These are phyloP conservation scores for Phytophthora kernoviae DNA, from an alignment of 352 stramenopile species.

Conservation along the genomic window DNA sequence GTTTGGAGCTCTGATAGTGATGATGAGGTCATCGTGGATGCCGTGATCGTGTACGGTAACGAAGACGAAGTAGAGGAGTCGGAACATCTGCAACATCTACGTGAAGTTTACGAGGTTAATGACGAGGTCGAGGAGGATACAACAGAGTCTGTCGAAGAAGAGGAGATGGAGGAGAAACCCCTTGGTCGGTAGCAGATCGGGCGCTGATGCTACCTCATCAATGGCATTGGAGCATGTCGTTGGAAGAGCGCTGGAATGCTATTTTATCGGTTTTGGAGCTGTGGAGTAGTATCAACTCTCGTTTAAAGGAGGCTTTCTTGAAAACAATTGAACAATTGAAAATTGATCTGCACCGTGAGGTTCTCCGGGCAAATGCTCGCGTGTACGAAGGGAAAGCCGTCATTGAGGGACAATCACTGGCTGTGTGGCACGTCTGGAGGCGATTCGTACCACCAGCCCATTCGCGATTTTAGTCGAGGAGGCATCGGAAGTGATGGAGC, in stretches of 20 bases:
- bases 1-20: constrained; percentile 38
- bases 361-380: constrained; percentile 64
- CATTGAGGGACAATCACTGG: constrained; percentile 88
- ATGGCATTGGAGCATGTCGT: constrained; percentile 81
- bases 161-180: constrained; percentile 35
- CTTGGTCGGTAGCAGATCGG: constrained; percentile 23
- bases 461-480: constrained; percentile 90
- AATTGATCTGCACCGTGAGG: constrained; percentile 58
- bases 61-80: constrained; percentile 79
- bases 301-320: constrained; percentile 22
- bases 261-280: constrained; percentile 34
- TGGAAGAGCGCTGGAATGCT: constrained; percentile 60
- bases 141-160: constrained; percentile 29
- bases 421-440: constrained; percentile 82
- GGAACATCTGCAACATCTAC: constrained; percentile 83
- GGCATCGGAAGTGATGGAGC: constrained; percentile 87
- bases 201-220: constrained; percentile 20
- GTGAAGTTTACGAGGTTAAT: constrained; percentile 77
- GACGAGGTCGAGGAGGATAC: constrained; percentile 38
- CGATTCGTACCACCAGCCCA: constrained; percentile 81
- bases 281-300: constrained; percentile 26
- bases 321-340: constrained; percentile 49
- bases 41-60: constrained; percentile 34
- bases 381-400: constrained; percentile 87
- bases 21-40: constrained; percentile 48